Evolutionary conservation across 208 protist species (phyloP).

Genomic region (Giardia duodenalis): DNA sequence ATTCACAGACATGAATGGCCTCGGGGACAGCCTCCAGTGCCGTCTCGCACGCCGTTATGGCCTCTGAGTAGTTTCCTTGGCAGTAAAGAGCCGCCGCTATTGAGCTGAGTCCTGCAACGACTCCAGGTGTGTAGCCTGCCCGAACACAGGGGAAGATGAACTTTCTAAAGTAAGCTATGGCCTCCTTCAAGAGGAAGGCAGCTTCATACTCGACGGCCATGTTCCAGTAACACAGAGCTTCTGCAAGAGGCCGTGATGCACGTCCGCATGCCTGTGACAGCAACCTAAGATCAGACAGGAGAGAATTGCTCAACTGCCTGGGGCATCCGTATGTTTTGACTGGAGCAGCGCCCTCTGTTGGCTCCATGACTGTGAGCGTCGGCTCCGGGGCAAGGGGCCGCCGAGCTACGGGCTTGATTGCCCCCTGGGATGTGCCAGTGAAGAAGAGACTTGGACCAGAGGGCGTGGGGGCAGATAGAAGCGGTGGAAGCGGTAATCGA

Average conservation of each 20-base stretch:
- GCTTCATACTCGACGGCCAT: slow-evolving; percentile 5
- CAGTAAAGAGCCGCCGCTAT: not conserved
- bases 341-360: not conserved
- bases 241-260: not conserved
- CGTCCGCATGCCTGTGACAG: not conserved
- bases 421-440: not conserved
- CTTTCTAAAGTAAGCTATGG: not conserved
- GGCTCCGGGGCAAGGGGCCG: not conserved
- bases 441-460: not conserved
- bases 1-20: not conserved
- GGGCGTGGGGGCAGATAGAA: not conserved
- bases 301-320: not conserved
- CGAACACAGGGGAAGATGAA: slow-evolving; percentile 4
- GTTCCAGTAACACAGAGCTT: slow-evolving; percentile 10
- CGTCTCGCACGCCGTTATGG: not conserved
- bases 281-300: not conserved
- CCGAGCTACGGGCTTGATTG: not conserved
- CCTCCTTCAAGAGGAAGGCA: not conserved
- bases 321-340: not conserved
- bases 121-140: slow-evolving; percentile 1
- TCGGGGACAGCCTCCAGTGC: not conserved
- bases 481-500: slow-evolving; percentile 5
- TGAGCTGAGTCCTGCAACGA: not conserved
- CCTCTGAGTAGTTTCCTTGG: not conserved
- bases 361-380: not conserved